A percentile compares a stretch with the other conserved stretches of the same genome.
phyloP scores from a whole-genome alignment of 768 basidiomycete genomes.

The Hydnum rufescens region DNA sequence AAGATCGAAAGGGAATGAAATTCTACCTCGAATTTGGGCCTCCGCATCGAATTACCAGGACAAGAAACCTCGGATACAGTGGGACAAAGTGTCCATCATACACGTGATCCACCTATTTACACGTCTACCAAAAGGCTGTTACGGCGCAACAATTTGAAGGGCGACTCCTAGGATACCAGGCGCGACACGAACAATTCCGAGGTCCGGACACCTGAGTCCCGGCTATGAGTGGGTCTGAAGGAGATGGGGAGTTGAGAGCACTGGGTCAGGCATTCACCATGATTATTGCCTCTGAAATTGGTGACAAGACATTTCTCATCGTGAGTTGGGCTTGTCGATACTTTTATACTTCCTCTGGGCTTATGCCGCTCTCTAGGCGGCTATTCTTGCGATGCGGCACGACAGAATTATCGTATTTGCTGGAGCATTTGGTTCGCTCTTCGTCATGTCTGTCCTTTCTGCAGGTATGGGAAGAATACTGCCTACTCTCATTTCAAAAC shows the following conservation, averaged over 20 bases:
- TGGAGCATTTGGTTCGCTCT: conserved; percentile 73
- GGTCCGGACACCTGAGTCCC: no score
- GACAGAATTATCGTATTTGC: conserved; percentile 60
- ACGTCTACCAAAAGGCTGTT: no score
- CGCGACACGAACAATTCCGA: no score
- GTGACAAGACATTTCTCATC: conserved; percentile 84
- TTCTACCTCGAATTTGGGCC: no score
- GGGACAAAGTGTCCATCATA: no score
- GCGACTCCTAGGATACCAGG: no score
- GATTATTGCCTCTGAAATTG: conserved; percentile 86
- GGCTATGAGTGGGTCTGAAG: no score
- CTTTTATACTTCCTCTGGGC: not conserved
- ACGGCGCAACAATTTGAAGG: no score
- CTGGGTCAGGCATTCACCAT: conserved; percentile 52
- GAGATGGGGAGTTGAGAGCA: not conserved
- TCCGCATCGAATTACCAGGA: no score
- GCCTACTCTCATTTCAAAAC: conserved; percentile 56
- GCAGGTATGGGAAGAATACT: conserved; percentile 87
- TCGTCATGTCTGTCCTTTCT: conserved; percentile 85
- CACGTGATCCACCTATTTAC: no score
- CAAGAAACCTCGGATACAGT: no score
- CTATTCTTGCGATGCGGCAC: conserved; percentile 74
- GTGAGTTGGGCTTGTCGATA: conserved; percentile 14
- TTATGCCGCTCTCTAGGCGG: conserved; percentile 22
- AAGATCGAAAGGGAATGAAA: no score